Conservation (phyloP, 176 grass and related monocot species). For the Triticum monococcum region DNA sequence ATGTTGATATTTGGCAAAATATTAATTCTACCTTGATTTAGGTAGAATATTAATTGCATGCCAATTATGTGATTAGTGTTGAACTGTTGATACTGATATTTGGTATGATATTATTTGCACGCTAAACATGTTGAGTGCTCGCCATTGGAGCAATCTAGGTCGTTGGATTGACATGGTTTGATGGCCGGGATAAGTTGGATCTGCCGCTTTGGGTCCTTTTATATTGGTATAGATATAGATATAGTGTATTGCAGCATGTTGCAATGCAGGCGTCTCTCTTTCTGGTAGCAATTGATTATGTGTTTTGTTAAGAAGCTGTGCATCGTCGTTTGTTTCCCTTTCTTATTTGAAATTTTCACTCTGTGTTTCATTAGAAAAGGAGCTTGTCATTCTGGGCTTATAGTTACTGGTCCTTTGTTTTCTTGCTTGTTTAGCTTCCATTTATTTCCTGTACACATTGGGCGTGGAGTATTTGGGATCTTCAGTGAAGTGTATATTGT, state of each 20-base stretch:
- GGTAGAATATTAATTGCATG: no score
- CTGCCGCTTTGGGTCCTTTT: no score
- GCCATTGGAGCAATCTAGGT: no score
- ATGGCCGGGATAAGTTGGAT: no score
- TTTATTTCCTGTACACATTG: neutral
- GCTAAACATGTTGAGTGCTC: no score
- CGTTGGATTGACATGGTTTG: no score
- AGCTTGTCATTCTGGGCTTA: neutral
- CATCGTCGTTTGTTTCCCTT: neutral
- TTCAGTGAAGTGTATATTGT: neutral
- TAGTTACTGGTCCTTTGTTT: neutral
- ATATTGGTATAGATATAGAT: neutral
- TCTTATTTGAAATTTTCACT: neutral
- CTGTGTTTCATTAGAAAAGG: neutral
- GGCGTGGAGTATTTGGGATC: neutral
- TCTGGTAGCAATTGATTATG: neutral
- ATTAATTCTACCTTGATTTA: no score
- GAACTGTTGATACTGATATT: no score
- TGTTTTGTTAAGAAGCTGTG: neutral
- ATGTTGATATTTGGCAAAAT: no score
- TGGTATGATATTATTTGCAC: no score
- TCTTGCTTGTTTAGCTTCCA: conserved; percentile 1
- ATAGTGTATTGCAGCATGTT: neutral
- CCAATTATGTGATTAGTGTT: no score
- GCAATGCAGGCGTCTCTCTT: neutral